These are phyloP conservation scores for Ciborinia camelliae DNA, from an alignment of 2,329 filamentous ascomycete genomes.

Conservation along the genomic window DNA sequence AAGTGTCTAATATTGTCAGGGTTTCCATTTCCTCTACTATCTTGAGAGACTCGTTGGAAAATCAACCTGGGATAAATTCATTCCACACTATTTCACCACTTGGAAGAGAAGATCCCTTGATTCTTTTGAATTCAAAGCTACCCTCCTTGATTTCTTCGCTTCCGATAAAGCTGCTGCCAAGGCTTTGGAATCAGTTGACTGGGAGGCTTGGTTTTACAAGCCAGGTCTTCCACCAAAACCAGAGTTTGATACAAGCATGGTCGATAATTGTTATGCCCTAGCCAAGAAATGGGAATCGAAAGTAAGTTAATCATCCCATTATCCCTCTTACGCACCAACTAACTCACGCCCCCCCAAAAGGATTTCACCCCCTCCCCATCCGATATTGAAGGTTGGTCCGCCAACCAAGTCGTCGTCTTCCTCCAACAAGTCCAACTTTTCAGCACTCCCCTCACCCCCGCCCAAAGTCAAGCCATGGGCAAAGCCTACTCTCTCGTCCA, in stretches of 20 bases:
- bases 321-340: background rate
- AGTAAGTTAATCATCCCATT: constrained; percentile 39
- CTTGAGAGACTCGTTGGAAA: constrained; percentile 83
- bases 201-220: constrained; percentile 86
- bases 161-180: constrained; percentile 58
- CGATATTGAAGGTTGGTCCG: constrained; percentile 72
- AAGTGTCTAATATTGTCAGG: constrained; percentile 39
- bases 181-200: constrained; percentile 73
- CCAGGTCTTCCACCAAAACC: constrained; percentile 89
- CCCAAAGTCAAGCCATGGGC: constrained; percentile 69
- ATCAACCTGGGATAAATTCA: constrained; percentile 90
- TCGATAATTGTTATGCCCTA: constrained; percentile 78
- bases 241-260: constrained; percentile 82
- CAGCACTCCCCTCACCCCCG: constrained; percentile 57
- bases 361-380: constrained; percentile 60
- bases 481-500: constrained; percentile 67
- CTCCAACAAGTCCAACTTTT: constrained; percentile 74
- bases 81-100: constrained; percentile 86
- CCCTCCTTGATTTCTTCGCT: constrained; percentile 80
- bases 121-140: constrained; percentile 90
- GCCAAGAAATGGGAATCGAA: constrained; percentile 74
- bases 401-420: constrained; percentile 90
- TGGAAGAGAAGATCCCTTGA: constrained; percentile 86
- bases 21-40: constrained; percentile 89
- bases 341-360: constrained; percentile 27